Conservation (phyloP, 2,329 filamentous ascomycete genomes). For the Helicocarpus griseus region DNA sequence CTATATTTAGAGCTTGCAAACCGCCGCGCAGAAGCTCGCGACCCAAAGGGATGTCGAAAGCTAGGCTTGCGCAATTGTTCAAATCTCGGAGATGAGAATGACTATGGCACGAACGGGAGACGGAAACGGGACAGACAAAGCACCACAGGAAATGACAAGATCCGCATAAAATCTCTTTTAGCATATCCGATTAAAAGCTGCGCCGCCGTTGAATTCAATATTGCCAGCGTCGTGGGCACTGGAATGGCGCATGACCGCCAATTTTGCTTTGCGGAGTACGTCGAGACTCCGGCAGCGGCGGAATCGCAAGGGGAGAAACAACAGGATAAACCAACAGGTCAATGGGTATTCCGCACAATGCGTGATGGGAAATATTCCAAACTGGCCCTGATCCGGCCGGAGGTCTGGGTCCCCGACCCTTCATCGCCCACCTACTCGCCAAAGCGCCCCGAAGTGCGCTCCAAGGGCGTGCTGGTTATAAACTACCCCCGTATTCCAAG, state of each 20-base stretch:
- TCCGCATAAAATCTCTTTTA: slow-evolving; percentile 58
- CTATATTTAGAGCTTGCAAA: slow-evolving; percentile 6
- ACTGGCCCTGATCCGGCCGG: slow-evolving; percentile 58
- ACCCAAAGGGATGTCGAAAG: slow-evolving; percentile 43
- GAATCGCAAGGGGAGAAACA: slow-evolving; percentile 12
- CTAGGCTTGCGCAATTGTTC: slow-evolving; percentile 39
- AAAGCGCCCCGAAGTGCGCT: slow-evolving; percentile 38
- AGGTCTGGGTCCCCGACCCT: slow-evolving; percentile 51
- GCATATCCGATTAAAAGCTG: slow-evolving; percentile 82
- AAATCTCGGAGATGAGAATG: slow-evolving; percentile 49
- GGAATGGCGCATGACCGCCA: slow-evolving; percentile 73
- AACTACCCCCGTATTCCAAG: slow-evolving; percentile 30
- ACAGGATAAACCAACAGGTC: slow-evolving; percentile 21
- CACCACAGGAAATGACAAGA: slow-evolving; percentile 26
- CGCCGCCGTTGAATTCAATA: slow-evolving; percentile 60
- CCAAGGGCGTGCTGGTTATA: slow-evolving; percentile 45
- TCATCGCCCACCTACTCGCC: slow-evolving; percentile 32
- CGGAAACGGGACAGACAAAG: slow-evolving; percentile 20
- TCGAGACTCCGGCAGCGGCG: slow-evolving; percentile 11
- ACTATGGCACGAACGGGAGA: slow-evolving; percentile 37
- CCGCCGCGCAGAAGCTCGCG: slow-evolving; percentile 4
- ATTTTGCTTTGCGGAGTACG: slow-evolving; percentile 66
- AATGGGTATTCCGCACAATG: slow-evolving; percentile 35
- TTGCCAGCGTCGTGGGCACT: slow-evolving; percentile 53
- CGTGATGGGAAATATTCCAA: slow-evolving; percentile 43